Base-by-base conservation (phyloP, 2,329 filamentous ascomycete species). In the Parafenestella ontariensis region DNA sequence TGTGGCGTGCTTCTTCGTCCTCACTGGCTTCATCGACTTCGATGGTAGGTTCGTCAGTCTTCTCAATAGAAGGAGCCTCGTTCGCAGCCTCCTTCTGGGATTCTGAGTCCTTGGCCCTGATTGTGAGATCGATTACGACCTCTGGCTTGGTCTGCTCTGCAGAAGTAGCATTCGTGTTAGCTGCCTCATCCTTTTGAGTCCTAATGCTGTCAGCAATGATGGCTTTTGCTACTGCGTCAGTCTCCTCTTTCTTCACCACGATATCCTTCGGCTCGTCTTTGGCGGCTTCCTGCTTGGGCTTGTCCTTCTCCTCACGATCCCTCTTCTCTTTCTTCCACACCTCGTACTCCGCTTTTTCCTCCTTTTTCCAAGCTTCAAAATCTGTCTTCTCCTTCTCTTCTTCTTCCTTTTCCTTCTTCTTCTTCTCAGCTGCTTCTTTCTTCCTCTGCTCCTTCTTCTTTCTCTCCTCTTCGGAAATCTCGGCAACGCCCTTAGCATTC, bases 401-500 rank as follows among this genome's bases (percentile, higher is more conserved):
- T 20, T 63, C 60, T 28, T 69, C 67, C 24, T 69, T 63, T 21
- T 71, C 59, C 23, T 67, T 75, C 17, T 48, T 58, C 40, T 65
- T 65, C 48, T 66, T 66, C 24, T 70, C 61, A 56, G 68, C 72
- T 48, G 71, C 73, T 34, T 71, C 64, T 11, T 71, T 75, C 33
- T 70, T 68, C 41, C 72, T 67, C 48, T 75, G 65, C 24, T 76
- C 74, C 45, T 72, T 62, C 61, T 76, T 76, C 66, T 75, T 79
- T 49, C 74, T 69, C 13, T 78, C 72, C 43, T 72, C 78, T 21
- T 85, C 82, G 31, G 79, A 79, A n/a, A 81, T 77, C 23, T 79
- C 65, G 7, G 82, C 70, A 3, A 82, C 76, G 2, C 85, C 87
- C 69, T 89, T 89, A 57, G 84, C 83, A 68, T 90, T 86, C 0